Evolutionary conservation across 495 filamentous ascomycete genomes (phyloP).

Genomic region (Baudoinia panamericana): DNA sequence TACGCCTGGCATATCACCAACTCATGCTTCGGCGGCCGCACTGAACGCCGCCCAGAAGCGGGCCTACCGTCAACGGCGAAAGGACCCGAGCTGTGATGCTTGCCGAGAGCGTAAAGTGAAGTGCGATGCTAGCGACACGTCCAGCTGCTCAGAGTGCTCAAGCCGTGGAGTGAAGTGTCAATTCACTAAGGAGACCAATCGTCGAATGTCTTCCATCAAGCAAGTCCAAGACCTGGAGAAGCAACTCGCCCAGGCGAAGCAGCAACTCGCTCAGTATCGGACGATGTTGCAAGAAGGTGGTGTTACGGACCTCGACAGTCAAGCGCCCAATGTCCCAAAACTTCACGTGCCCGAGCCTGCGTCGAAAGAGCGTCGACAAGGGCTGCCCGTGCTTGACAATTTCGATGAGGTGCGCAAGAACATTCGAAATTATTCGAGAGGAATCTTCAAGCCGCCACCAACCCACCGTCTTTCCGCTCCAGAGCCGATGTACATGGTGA

Average conservation of each 20-base stretch:
- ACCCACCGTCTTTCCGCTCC: conserved; percentile 48
- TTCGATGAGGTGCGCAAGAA: conserved; percentile 58
- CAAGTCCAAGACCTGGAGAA: conserved; percentile 96
- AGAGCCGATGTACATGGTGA: conserved; percentile 38
- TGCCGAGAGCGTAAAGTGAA: conserved; percentile 98
- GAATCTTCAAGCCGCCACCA: conserved; percentile 70
- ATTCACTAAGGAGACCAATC: conserved; percentile 98
- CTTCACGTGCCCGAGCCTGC: conserved; percentile 60
- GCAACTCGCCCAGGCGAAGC: conserved; percentile 61
- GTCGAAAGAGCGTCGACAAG: conserved; percentile 37
- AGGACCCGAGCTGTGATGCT: conserved; percentile 95
- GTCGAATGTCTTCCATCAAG: conserved; percentile 98
- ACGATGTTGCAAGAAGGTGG: conserved; percentile 37
- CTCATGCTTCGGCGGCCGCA: conserved; percentile 27
- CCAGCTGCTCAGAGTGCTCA: conserved; percentile 90
- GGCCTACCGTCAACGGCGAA: conserved; percentile 85
- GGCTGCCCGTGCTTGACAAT: conserved; percentile 49
- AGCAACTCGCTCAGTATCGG: conserved; percentile 59
- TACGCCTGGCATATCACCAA: conserved; percentile 33
- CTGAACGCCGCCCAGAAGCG: conserved; percentile 62
- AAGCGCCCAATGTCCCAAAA: conserved; percentile 40
- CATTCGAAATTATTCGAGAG: conserved; percentile 58
- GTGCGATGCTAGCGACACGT: conserved; percentile 93
- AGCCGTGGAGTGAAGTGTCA: conserved; percentile 92
- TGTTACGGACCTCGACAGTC: conserved; percentile 49